Percentiles rank a stretch among this genome's conserved stretches.
phyloP scores from a whole-genome alignment of 2,329 filamentous ascomycete genomes.

The Fusarium tjaetaba region DNA sequence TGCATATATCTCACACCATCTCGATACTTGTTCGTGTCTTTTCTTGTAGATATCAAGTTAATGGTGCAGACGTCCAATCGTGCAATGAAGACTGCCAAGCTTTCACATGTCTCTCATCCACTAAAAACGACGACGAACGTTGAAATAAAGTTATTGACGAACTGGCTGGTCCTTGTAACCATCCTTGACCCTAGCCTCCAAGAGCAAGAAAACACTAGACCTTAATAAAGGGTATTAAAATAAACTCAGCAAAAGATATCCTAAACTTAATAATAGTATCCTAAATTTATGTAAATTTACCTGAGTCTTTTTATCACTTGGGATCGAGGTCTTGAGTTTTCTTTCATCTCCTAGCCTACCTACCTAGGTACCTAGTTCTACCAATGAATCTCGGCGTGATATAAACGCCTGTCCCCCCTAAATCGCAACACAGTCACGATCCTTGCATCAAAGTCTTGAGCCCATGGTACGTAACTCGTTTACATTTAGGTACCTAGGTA shows the following conservation, averaged over 20 bases:
- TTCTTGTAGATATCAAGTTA: not conserved
- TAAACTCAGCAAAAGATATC: no score
- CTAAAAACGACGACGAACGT: not conserved
- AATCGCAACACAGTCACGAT: no score
- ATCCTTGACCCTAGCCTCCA: not conserved
- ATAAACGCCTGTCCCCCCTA: not conserved
- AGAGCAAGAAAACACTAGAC: not conserved
- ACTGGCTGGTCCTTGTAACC: not conserved
- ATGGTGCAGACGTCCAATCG: not conserved
- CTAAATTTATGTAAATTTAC: no score
- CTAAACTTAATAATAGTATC: no score
- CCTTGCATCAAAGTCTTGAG: no score
- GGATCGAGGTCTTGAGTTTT: not conserved
- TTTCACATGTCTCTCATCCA: not conserved
- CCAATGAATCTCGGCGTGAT: not conserved
- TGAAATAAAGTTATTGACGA: not conserved
- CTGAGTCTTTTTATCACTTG: not conserved
- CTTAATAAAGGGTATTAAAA: no score
- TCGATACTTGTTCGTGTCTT: not conserved
- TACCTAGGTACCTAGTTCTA: no score
- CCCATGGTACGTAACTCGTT: no score
- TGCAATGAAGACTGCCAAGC: not conserved
- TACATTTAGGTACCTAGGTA: no score
- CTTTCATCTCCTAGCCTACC: not conserved
- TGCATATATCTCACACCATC: not conserved